Base-by-base conservation (phyloP, 129 eudicot genomes). In the Tanacetum coccineum region DNA sequence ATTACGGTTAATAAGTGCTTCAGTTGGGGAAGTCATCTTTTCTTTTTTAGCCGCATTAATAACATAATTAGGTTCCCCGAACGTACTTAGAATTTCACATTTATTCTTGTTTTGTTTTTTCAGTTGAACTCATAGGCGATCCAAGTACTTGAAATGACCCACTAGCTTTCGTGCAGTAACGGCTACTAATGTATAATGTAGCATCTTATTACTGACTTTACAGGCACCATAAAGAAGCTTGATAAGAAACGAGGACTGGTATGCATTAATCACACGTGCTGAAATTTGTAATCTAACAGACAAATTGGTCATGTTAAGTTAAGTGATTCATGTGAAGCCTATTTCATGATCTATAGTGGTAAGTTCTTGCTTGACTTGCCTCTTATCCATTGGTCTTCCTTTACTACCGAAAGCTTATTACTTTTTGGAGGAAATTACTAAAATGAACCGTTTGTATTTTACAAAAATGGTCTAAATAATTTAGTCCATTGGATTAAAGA, bases 191-290 rank as follows among this genome's bases (percentile, higher is more conserved):
- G 25, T 25, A 7, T 64, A 46, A 5, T 28, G 44, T 60, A 32
- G 4, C 36, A 28, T 58, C 48, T 60, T n/a, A 25, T n/a, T n/a
- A n/a, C n/a, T n/a, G n/a, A n/a, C n/a, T 89, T 82, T 74, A 77
- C 93, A 17, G 99, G 95, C 83, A 81, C 78, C 72, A 76, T 94
- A 59, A 82, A 81, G 80, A 87, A 89, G 77, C 61, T 94, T 8
- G 88, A 94, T 66, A 68, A 62, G 14, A 89, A 89, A 56, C 80
- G 75, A 13, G 88, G 88, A 67, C 64, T 70, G 95, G 99, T 93
- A 80, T 39, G 84, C 54, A 32, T 19, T 55, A 68, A 7, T 13
- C 22, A 17, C 47, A 17, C 50, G 48, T 28, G 6, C 2, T 61
- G 15, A 14, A 22, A 58, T 7, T 46, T 66, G 47, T 3, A 28